Conservation (phyloP, 2,329 filamentous ascomycete genomes). For the Fusarium newnesense region DNA sequence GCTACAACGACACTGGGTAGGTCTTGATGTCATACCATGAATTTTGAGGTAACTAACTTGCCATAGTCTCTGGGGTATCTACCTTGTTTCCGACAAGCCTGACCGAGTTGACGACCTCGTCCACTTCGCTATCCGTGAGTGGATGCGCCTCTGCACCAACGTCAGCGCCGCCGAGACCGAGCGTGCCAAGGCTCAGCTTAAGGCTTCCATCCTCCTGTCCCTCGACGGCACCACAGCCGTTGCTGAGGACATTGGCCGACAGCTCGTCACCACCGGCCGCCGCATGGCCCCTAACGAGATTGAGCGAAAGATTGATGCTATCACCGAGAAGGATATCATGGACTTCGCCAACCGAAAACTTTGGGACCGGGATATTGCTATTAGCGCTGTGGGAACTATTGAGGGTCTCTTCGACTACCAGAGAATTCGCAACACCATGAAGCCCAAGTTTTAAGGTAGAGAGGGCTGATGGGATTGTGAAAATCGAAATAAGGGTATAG, state of each 20-base stretch:
- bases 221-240: constrained; percentile 97
- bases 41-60: constrained; percentile 39
- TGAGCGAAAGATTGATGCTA: constrained; percentile 86
- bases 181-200: constrained; percentile 98
- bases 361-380: constrained; percentile 96
- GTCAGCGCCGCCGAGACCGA: constrained; percentile 92
- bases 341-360: constrained; percentile 93
- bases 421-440: constrained; percentile 85
- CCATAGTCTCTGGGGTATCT: constrained; percentile 96
- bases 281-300: constrained; percentile 93
- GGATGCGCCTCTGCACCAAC: constrained; percentile 91
- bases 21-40: constrained; percentile 42
- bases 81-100: constrained; percentile 91
- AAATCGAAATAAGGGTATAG: constrained; percentile 59
- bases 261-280: constrained; percentile 96
- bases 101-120: constrained; percentile 92
- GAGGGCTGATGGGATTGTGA: constrained; percentile 46
- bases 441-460: constrained; percentile 72
- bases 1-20: constrained; percentile 99
- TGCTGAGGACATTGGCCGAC: constrained; percentile 97
- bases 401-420: constrained; percentile 87
- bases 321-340: constrained; percentile 97
- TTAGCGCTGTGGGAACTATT: constrained; percentile 92
- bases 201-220: constrained; percentile 96
- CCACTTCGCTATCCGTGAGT: constrained; percentile 98